Conservation (phyloP, 805 yeast genomes). For the Sugiyamaella lignohabitans region DNA sequence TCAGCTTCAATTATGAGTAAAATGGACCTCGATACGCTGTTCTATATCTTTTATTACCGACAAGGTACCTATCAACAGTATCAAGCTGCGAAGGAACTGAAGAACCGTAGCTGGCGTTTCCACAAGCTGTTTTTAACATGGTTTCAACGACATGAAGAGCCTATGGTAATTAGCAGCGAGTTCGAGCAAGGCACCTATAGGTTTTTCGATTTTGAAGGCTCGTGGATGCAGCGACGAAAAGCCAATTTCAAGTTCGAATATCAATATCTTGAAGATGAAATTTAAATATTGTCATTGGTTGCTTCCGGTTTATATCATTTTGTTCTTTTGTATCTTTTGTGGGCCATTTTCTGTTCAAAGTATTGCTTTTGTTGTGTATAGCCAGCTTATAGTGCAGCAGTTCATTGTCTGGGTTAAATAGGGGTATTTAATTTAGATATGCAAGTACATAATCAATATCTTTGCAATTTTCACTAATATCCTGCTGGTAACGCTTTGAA, state of each 20-base stretch:
- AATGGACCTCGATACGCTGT: constrained; percentile 79
- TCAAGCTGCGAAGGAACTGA: constrained; percentile 74
- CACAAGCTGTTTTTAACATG: constrained; percentile 70
- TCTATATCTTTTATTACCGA: constrained; percentile 85
- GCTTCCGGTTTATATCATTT: no score
- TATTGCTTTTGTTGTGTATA: no score
- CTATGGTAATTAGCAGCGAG: constrained; percentile 36
- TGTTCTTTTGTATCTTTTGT: no score
- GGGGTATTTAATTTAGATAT: no score
- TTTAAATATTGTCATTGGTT: constrained; percentile 20
- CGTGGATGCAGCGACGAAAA: constrained; percentile 58
- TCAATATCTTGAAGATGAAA: constrained; percentile 38
- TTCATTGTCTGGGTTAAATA: no score
- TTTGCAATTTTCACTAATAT: no score
- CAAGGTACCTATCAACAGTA: constrained; percentile 67
- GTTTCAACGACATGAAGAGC: constrained; percentile 65
- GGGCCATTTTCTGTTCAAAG: no score
- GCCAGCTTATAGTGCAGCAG: no score
- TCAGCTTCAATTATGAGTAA: constrained; percentile 56
- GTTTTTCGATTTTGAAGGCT: constrained; percentile 76
- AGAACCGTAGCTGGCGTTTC: constrained; percentile 74
- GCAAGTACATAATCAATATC: no score
- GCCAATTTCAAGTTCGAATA: constrained; percentile 50
- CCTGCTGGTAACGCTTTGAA: no score
- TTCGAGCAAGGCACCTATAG: constrained; percentile 55